Evolutionary conservation across 78 protist species (phyloP), one percentile per base, ranked within the genome.

Genomic region (Monosiga brevicollis): DNA sequence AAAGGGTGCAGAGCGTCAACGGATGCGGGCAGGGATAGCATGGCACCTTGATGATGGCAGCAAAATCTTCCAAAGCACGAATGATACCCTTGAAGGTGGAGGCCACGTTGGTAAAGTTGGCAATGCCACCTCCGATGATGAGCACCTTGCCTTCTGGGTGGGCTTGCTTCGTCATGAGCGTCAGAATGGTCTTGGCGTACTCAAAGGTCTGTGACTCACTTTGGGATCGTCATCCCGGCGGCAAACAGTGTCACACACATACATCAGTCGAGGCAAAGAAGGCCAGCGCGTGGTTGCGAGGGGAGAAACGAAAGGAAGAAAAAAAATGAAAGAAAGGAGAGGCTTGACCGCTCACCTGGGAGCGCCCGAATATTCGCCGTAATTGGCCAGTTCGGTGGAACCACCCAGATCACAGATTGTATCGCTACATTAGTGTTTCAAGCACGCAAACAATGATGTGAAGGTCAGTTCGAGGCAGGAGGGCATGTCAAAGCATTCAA

Each of bases 41-140:
- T n/a, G n/a, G n/a, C n/a, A n/a, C n/a, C n/a, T n/a, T n/a, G 32
- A 95, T 75, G 73, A 42, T 43, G 2, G 76, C 84, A 2, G 72
- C 54, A 80, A 62, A 91, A 42, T 91, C 93, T 73, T 84, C 79
- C n/a, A 91, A 78, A 24, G 94, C 97, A 10, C 87, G 72, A 34
- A 87, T 82, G 39, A 95, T 90, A 38, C 97, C 97, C 83, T 90
- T 87, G 87, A 95, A 95, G 32, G 98, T 94, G 22, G 83, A 90
- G 1, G 95, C 95, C 2, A 95, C 96, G 80, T 95, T 91, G 37
- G 98, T 95, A 43, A 95, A 95, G 90, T 95, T 95, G 10, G 98
- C 98, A 80, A 95, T 94, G 39, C 96, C 98, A 25, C 98, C 98
- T 36, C 98, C 98, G 74, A 95, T 85, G 87, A 95, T 76, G 70